Conservation (phyloP, 495 filamentous ascomycete species). For the Neurospora hispaniola region DNA sequence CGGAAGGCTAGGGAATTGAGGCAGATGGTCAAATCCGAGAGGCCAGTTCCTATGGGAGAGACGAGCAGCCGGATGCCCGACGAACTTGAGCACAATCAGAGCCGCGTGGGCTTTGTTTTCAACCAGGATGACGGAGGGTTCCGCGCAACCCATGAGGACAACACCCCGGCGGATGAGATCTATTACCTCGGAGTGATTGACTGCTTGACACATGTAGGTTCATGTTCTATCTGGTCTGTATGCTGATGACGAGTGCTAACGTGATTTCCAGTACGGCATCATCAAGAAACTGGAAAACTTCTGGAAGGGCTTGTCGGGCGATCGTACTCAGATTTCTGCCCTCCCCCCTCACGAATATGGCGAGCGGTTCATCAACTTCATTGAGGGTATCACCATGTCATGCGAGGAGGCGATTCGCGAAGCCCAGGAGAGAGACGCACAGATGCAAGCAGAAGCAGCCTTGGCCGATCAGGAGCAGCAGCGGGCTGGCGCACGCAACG, state of each 20-base stretch:
- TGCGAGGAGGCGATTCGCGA: constrained; percentile 67
- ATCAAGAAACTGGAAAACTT: constrained; percentile 86
- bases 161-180: constrained; percentile 75
- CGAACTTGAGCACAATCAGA: constrained; percentile 55
- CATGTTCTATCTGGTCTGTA: neutral
- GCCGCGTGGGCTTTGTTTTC: constrained; percentile 52
- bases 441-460: constrained; percentile 28
- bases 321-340: constrained; percentile 79
- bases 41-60: constrained; percentile 82
- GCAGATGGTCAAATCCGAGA: constrained; percentile 84
- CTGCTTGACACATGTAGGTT: constrained; percentile 84
- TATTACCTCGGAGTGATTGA: constrained; percentile 98
- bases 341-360: constrained; percentile 89
- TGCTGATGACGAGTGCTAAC: constrained; percentile 20
- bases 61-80: constrained; percentile 81
- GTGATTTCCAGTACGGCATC: constrained; percentile 58
- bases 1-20: constrained; percentile 86
- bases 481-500: constrained; percentile 11
- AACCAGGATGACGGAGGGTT: constrained; percentile 93
- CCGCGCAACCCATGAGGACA: constrained; percentile 84
- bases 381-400: constrained; percentile 80
- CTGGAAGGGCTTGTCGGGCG: constrained; percentile 78
- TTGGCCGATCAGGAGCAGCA: constrained; percentile 25
- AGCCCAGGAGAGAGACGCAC: constrained; percentile 38
- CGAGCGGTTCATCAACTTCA: constrained; percentile 89